These are phyloP conservation scores for Colletotrichum sp. DNA, from an alignment of 2,329 filamentous ascomycete genomes.

Conservation along the genomic window DNA sequence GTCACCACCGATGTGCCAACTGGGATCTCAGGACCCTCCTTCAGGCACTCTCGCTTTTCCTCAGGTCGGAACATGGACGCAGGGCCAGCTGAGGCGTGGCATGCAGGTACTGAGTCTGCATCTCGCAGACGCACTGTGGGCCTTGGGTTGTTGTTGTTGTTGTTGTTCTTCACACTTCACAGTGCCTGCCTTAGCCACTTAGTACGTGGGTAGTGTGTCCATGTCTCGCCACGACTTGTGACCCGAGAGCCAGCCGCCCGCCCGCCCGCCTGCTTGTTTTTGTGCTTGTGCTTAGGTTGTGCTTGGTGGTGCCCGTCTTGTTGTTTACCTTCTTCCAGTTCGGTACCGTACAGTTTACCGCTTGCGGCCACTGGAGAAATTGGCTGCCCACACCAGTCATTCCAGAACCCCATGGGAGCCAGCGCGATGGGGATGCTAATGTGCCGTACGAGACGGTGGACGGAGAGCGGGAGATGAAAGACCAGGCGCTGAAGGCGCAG, in stretches of 20 bases:
- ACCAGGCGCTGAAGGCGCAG: neutral
- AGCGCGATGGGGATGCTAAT: neutral
- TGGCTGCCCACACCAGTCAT: slow-evolving; percentile 19
- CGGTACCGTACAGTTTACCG: neutral
- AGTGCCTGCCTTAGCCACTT: neutral
- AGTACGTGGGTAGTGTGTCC: neutral
- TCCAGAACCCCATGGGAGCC: slow-evolving; percentile 16
- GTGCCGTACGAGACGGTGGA: neutral
- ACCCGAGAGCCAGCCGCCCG: neutral
- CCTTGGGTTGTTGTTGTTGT: neutral
- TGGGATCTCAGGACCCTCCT: neutral
- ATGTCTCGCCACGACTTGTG: neutral
- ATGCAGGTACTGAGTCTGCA: slow-evolving; percentile 21
- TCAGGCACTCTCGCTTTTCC: neutral
- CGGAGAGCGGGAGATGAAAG: slow-evolving; percentile 11
- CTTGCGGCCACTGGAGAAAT: slow-evolving; percentile 16
- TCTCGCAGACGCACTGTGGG: slow-evolving; percentile 6
- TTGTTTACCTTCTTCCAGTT: neutral
- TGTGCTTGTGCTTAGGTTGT: neutral
- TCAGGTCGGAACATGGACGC: slow-evolving; percentile 9
- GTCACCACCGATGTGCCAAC: neutral
- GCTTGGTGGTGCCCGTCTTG: neutral
- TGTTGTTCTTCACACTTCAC: neutral
- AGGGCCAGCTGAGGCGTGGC: slow-evolving; percentile 17
- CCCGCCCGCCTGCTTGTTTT: neutral